Percentiles rank a stretch among this genome's conserved stretches.
phyloP scores from a whole-genome alignment of 2,329 filamentous ascomycete genomes.

The Catunica adiposa region DNA sequence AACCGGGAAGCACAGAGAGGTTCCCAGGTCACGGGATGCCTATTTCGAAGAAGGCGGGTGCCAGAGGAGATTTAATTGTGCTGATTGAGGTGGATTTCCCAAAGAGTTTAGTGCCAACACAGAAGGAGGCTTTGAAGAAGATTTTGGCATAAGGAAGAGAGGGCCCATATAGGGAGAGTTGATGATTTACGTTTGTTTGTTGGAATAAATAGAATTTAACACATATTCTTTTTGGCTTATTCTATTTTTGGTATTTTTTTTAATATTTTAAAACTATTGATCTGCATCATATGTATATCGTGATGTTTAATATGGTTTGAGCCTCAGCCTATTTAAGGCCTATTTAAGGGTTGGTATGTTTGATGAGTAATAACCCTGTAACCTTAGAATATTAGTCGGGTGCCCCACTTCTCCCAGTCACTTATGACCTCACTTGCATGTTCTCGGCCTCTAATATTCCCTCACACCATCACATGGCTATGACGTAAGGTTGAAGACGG shows the following conservation, averaged over 20 bases:
- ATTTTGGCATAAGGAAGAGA: slow-evolving; percentile 37
- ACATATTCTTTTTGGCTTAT: slow-evolving; percentile 3
- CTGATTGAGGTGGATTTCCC: slow-evolving; percentile 91
- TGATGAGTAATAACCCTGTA: no score
- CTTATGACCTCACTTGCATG: no score
- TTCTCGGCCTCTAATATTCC: no score
- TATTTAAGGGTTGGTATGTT: no score
- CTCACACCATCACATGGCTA: no score
- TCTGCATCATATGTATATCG: background rate
- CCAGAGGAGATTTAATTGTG: slow-evolving; percentile 76
- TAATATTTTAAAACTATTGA: background rate
- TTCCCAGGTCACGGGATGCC: slow-evolving; percentile 90
- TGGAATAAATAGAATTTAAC: background rate
- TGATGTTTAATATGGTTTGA: no score
- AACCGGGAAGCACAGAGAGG: slow-evolving; percentile 62
- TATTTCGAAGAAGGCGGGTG: slow-evolving; percentile 69
- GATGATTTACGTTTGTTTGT: slow-evolving; percentile 1
- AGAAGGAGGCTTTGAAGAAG: slow-evolving; percentile 68
- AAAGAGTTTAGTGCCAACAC: slow-evolving; percentile 51
- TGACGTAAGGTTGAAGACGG: no score
- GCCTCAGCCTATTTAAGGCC: no score
- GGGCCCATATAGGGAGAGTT: background rate
- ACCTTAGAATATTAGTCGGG: no score
- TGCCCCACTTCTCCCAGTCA: no score
- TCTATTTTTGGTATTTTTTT: slow-evolving; percentile 7